Percentiles rank a stretch among this genome's conserved stretches.
Conservation (phyloP, 1,284 basidiomycete genomes). For the Trametes hirsuta region DNA sequence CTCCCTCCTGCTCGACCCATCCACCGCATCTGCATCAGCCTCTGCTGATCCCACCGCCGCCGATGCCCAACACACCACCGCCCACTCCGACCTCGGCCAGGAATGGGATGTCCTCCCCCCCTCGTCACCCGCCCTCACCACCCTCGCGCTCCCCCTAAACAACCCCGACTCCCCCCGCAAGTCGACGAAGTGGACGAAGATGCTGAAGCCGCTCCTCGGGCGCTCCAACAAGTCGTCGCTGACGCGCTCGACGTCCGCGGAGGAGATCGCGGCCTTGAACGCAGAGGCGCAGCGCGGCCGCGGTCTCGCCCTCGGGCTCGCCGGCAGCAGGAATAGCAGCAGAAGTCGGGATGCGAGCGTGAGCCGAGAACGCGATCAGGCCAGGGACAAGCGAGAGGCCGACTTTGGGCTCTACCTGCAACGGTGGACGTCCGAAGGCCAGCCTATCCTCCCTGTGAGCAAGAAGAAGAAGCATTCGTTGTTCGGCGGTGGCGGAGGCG, state of each 20-base stretch:
- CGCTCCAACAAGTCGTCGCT: conserved; percentile 16
- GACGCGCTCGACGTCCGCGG: conserved; percentile 21
- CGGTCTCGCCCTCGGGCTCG: conserved; percentile 6
- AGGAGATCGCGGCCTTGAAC: conserved; percentile 22
- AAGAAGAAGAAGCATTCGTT: conserved; percentile 22
- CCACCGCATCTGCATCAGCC: conserved; percentile 20
- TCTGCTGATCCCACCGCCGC: conserved; percentile 7
- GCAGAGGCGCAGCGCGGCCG: conserved; percentile 17
- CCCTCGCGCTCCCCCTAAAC: conserved; percentile 4
- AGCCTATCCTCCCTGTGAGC: conserved; percentile 14
- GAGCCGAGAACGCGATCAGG: conserved; percentile 17
- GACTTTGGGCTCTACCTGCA: conserved; percentile 29
- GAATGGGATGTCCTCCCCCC: conserved; percentile 24
- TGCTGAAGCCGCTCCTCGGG: conserved; percentile 31
- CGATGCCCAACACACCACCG: conserved; percentile 14
- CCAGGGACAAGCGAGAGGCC: conserved; percentile 5
- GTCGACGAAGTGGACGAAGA: conserved; percentile 27
- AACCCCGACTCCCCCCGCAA: conserved; percentile 20
- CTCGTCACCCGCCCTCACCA: conserved; percentile 7
- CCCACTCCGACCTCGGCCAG: conserved; percentile 15
- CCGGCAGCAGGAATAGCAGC: conserved; percentile 16
- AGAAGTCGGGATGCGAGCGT: conserved; percentile 18
- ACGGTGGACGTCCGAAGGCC: conserved; percentile 29
- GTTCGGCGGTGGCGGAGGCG: conserved; percentile 12
- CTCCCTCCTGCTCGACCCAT: conserved; percentile 26